Evolutionary conservation across 1,284 basidiomycete species (phyloP).

Genomic region (Stygiomarasmius scandens): DNA sequence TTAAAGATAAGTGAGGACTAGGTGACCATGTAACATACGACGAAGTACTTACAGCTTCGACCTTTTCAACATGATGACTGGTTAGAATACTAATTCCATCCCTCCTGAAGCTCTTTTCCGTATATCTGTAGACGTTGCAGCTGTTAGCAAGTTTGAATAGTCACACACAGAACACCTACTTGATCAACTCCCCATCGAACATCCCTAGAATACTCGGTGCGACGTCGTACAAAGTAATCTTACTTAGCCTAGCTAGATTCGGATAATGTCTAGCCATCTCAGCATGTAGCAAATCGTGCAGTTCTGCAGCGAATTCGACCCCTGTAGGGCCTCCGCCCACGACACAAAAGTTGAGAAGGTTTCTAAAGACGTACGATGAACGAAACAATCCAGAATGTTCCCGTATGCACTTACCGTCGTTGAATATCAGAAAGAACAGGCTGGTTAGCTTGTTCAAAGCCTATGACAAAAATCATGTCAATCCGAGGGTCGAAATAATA

Average conservation of each 20-base stretch:
- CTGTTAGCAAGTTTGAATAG: conserved; percentile 5
- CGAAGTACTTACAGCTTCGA: conserved; percentile 54
- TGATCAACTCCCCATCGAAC: conserved; percentile 73
- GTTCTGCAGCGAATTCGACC: conserved; percentile 85
- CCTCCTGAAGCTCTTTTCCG: conserved; percentile 73
- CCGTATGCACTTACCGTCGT: conserved; percentile 30
- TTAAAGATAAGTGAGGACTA: neutral
- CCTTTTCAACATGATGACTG: conserved; percentile 79
- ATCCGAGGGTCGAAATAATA: neutral
- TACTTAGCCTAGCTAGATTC: conserved; percentile 58
- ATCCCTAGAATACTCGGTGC: conserved; percentile 80
- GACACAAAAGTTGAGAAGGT: conserved; percentile 78
- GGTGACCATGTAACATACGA: neutral
- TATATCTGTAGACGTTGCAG: conserved; percentile 50
- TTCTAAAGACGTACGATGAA: conserved; percentile 28
- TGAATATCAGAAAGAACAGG: conserved; percentile 69
- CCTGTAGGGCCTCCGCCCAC: conserved; percentile 80
- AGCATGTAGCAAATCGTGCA: conserved; percentile 81
- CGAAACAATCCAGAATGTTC: too few relatives aligned
- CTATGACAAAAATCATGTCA: conserved; percentile 30
- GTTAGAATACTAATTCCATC: conserved; percentile 80
- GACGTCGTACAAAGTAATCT: conserved; percentile 81
- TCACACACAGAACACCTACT: conserved; percentile 41
- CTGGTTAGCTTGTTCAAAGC: conserved; percentile 81
- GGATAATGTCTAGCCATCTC: conserved; percentile 77